Conservation (phyloP, 2,329 filamentous ascomycete species). For the Niveomyces coronatus region DNA sequence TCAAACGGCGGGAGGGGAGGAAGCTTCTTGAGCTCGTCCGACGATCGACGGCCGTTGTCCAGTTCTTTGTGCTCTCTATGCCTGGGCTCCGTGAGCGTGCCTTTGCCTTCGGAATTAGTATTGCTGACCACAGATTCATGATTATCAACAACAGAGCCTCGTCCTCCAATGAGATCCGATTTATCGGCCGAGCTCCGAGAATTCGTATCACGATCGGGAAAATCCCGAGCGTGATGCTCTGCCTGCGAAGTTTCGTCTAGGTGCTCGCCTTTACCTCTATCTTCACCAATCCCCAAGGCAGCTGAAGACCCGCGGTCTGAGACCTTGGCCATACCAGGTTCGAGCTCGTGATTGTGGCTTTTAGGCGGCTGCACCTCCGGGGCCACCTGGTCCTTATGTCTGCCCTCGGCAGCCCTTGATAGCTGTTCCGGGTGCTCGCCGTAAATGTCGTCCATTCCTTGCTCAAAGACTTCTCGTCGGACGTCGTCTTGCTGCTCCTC, state of each 20-base stretch:
- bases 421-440: constrained; percentile 28
- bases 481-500: constrained; percentile 61
- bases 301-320: constrained; percentile 21
- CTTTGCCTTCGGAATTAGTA: constrained; percentile 53
- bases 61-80: not conserved
- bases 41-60: constrained; percentile 17
- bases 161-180: constrained; percentile 49
- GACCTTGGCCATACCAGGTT: constrained; percentile 36
- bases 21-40: constrained; percentile 34
- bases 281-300: constrained; percentile 12
- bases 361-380: constrained; percentile 16
- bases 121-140: constrained; percentile 62
- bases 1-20: constrained; percentile 49
- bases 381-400: constrained; percentile 28
- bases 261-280: constrained; percentile 19
- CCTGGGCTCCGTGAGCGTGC: constrained; percentile 36
- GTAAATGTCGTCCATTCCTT: constrained; percentile 54
- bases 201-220: constrained; percentile 69
- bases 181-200: constrained; percentile 58
- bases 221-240: constrained; percentile 40
- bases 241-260: constrained; percentile 11
- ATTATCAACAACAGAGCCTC: constrained; percentile 59
- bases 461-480: constrained; percentile 46
- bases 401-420: constrained; percentile 10
- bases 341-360: constrained; percentile 64